Conservation (phyloP, 331 rosid genomes). For the Quercus tomentella region DNA sequence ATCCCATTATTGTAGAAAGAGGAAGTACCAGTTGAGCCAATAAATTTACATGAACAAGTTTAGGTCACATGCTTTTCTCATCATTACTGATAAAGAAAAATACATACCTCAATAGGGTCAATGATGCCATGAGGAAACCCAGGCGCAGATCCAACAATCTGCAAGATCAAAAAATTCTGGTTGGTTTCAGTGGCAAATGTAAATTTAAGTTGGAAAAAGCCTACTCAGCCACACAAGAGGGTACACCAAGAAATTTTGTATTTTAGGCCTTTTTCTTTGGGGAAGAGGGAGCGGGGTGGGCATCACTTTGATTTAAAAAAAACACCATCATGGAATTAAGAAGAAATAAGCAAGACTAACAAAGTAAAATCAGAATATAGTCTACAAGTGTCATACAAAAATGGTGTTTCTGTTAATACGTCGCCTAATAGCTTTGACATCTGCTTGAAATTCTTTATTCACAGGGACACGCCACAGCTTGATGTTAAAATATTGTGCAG, state of each 20-base stretch:
- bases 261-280: background rate
- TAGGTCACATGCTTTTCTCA: conserved; percentile 2
- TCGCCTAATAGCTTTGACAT: conserved; percentile 57
- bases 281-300: background rate
- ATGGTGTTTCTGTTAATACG: conserved; percentile 76
- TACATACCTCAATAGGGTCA: conserved; percentile 85
- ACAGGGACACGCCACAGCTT: conserved; percentile 90
- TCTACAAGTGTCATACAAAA: conserved; percentile 46
- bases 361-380: background rate
- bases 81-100: background rate
- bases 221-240: conserved; percentile 8
- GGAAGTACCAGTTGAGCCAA: background rate
- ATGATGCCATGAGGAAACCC: conserved; percentile 97
- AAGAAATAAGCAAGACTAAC: background rate
- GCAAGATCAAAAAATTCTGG: conserved; percentile 26
- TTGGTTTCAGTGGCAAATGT: conserved; percentile 22
- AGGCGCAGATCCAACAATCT: conserved; percentile 99
- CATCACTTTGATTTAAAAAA: background rate
- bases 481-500: conserved; percentile 94
- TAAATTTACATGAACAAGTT: conserved; percentile 21
- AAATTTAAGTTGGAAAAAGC: conserved; percentile 19
- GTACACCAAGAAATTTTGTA: background rate
- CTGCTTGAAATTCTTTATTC: conserved; percentile 72
- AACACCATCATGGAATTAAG: background rate
- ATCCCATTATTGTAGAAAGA: background rate